Evolutionary conservation across 495 filamentous ascomycete species (phyloP).

Genomic region (Astrothelium macrocarpum): DNA sequence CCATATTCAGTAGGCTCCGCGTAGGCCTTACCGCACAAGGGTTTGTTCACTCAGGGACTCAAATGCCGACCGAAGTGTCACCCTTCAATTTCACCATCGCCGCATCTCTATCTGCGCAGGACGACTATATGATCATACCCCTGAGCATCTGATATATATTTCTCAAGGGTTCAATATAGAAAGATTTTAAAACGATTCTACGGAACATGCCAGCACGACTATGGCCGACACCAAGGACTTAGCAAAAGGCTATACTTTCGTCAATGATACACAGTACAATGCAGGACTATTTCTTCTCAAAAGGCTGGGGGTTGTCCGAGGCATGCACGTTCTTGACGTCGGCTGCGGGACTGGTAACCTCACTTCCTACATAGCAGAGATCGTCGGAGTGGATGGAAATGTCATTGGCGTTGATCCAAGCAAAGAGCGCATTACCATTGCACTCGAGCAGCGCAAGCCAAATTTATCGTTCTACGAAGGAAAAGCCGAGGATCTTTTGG

Average conservation of each 20-base stretch:
- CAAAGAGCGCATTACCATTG: not conserved
- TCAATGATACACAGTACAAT: conserved; percentile 7
- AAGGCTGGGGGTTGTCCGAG: not conserved
- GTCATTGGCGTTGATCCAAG: not conserved
- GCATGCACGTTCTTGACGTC: conserved; percentile 6
- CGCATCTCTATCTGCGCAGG: not conserved
- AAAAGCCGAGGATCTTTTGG: not conserved
- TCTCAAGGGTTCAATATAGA: not conserved
- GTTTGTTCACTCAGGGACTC: too few relatives aligned
- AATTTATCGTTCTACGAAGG: not conserved
- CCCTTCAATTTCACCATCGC: too few relatives aligned
- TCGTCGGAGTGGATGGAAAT: not conserved
- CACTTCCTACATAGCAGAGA: not conserved
- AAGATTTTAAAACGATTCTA: not conserved
- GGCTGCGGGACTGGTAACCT: conserved; percentile 9
- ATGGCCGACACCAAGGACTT: conserved; percentile 4
- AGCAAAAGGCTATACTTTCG: not conserved
- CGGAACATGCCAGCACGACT: not conserved
- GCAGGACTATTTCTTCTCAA: conserved; percentile 5
- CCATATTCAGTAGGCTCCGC: too few relatives aligned
- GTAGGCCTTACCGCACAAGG: too few relatives aligned
- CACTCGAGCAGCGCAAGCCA: not conserved
- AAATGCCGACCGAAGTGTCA: too few relatives aligned
- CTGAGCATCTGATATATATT: not conserved
- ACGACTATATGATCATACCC: not conserved